phyloP scores from a whole-genome alignment of 495 filamentous ascomycete genomes.

The Astrothelium macrocarpum region DNA sequence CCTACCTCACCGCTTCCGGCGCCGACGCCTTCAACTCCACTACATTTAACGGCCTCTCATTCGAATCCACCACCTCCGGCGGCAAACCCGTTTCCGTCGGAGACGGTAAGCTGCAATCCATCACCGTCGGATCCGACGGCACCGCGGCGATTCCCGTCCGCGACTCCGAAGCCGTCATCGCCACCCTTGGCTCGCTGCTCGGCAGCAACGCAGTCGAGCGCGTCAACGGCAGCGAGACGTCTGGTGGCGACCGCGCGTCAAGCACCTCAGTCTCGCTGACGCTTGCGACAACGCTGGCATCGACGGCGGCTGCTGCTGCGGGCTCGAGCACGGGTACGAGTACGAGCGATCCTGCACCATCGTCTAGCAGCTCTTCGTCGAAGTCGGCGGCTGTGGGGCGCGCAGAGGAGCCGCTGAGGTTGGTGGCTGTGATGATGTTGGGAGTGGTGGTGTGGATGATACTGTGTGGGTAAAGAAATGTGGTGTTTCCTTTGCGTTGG shows the following conservation, averaged over 20 bases:
- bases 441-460: background rate
- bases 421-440: background rate
- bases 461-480: background rate
- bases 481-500: background rate
- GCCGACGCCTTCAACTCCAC: conserved; percentile 25
- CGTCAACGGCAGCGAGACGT: conserved; percentile 2
- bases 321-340: background rate
- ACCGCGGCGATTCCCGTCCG: conserved; percentile 21
- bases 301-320: conserved; percentile 4
- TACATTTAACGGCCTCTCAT: conserved; percentile 32
- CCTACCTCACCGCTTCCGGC: conserved; percentile 28
- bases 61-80: conserved; percentile 17
- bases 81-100: conserved; percentile 23
- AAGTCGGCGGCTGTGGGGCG: background rate
- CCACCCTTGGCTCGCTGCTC: conserved; percentile 18
- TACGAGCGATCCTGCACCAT: background rate
- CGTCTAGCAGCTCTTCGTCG: background rate
- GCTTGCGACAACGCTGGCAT: conserved; percentile 12
- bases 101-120: conserved; percentile 9
- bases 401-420: background rate
- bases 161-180: conserved; percentile 23
- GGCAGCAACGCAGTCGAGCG: conserved; percentile 15
- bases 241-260: background rate
- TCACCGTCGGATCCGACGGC: conserved; percentile 18
- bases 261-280: conserved; percentile 1